Percentiles rank a stretch among this genome's conserved stretches.
These are phyloP conservation scores for Ananas comosus DNA, from an alignment of 176 grass and related monocot species.

Conservation along the genomic window DNA sequence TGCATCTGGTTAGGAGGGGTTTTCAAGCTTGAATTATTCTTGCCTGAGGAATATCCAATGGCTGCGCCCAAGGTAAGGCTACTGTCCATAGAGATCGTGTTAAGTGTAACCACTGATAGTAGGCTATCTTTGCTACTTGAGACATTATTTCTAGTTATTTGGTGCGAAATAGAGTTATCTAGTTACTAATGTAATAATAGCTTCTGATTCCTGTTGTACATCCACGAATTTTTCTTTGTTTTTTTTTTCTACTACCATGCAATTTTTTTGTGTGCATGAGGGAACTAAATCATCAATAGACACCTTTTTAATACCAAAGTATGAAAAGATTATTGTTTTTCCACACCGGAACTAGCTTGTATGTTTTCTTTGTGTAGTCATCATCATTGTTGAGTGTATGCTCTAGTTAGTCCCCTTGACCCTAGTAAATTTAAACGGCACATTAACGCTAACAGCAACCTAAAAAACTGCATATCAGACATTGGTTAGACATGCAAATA, in stretches of 20 bases:
- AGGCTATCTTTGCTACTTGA: background rate
- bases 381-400: too few relatives aligned
- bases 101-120: background rate
- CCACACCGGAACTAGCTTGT: too few relatives aligned
- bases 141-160: background rate
- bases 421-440: too few relatives aligned
- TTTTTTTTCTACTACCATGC: background rate
- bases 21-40: constrained; percentile 92
- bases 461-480: too few relatives aligned
- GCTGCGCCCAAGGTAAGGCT: constrained; percentile 72
- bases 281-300: too few relatives aligned
- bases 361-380: too few relatives aligned
- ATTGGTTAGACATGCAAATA: too few relatives aligned
- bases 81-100: background rate
- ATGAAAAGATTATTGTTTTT: too few relatives aligned
- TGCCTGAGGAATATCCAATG: constrained; percentile 99
- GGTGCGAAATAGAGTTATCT: background rate
- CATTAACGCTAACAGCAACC: too few relatives aligned
- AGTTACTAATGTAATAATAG: background rate
- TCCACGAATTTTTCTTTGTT: background rate
- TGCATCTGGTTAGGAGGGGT: constrained; percentile 36
- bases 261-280: background rate
- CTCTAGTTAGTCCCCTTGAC: too few relatives aligned
- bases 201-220: background rate
- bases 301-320: too few relatives aligned